Evolutionary conservation across 2,329 filamentous ascomycete species (phyloP), one percentile per base, ranked within the genome.

Genomic region (Coniochaeta sp.): DNA sequence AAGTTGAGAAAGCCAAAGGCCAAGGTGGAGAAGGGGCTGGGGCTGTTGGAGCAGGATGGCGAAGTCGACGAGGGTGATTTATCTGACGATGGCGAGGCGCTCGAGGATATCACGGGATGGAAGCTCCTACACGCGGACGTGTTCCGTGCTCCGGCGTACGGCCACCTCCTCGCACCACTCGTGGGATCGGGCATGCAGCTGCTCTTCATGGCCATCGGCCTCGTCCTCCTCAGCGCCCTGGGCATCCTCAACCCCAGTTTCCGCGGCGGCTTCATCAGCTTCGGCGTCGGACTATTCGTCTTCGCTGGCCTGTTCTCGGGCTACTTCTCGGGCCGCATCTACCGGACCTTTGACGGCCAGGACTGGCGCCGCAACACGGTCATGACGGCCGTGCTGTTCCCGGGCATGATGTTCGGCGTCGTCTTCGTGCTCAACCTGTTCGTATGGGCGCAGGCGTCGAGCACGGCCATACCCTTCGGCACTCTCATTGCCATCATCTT

Each of bases 121-220:
- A 96, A 96, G 72, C 78, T 95, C 17, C 80, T 96, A 2, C 90
- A 96, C 68, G 90, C 84, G n/a, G 91, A 96, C 72, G 90, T 96
- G 4, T 96, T 96, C 77, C 84, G 91, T 55, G 79, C 87, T 28
- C 91, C 91, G 0, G 73, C 79, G 2, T 83, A 85, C 64, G 90
- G 89, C 31, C 83, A 86, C 58, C 78, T 96, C 1, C 79, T 96
- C 43, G 90, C 91, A 0, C 91, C 91, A 1, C 77, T 96, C 8
- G 80, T 96, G 22, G 92, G 92, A 3, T 96, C 91, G 1, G 91
- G 91, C 47, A 91, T 89, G 80, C 91, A 96, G 74, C 81, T 96
- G 1, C 79, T 96, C 12, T 92, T 93, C 73, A 92, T 95, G 88
- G 83, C 86, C 1, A 74, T 86, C 43, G 89, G 90, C 1, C 79